Percentiles rank a stretch among this genome's conserved stretches.
These are phyloP conservation scores for Diaporthe vexans DNA, from an alignment of 2,329 filamentous ascomycete genomes.

Conservation along the genomic window DNA sequence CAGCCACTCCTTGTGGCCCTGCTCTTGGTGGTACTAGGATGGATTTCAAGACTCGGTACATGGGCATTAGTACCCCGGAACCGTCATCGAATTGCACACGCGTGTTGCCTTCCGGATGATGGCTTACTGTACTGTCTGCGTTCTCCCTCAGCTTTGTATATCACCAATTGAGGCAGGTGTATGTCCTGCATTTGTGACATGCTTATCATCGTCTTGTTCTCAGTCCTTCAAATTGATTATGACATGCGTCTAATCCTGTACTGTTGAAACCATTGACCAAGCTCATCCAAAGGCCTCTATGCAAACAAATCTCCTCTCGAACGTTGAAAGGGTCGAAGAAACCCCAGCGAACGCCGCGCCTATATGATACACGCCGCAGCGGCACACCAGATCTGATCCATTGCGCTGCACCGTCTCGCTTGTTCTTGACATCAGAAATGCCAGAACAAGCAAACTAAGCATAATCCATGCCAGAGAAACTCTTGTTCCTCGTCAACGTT, in stretches of 20 bases:
- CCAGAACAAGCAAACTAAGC: slow-evolving; percentile 43
- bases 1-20: no score
- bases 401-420: not conserved
- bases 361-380: slow-evolving; percentile 1
- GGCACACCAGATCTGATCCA: not conserved
- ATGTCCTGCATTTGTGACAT: not conserved
- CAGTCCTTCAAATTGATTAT: not conserved
- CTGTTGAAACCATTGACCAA: not conserved
- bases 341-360: not conserved
- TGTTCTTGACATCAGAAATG: not conserved
- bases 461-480: slow-evolving; percentile 65
- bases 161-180: no score
- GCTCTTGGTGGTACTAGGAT: no score
- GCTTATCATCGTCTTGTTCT: not conserved
- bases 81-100: not conserved
- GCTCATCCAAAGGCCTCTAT: slow-evolving; percentile 1
- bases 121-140: not conserved
- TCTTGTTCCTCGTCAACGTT: slow-evolving; percentile 62
- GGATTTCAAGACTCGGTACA: no score
- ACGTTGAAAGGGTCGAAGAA: not conserved
- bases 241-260: slow-evolving; percentile 1
- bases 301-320: not conserved
- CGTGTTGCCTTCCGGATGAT: not conserved
- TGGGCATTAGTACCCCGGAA: not conserved
- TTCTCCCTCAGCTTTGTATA: not conserved